These are phyloP conservation scores for Fraxinus velutina DNA, from an alignment of 305 asterid genomes.

Conservation along the genomic window DNA sequence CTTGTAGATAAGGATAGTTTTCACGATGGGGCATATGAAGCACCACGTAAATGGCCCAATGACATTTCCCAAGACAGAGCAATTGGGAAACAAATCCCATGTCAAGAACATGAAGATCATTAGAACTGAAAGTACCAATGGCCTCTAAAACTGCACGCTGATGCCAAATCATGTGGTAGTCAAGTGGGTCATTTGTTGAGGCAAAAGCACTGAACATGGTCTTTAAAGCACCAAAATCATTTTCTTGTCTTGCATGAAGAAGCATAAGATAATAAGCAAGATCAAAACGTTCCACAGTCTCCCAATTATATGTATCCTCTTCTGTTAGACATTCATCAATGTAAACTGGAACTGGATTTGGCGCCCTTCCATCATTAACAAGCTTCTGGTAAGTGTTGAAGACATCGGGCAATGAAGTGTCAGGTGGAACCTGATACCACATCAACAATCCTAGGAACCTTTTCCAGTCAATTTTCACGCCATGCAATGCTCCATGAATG, in stretches of 20 bases:
- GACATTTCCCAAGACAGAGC: conserved; percentile 80
- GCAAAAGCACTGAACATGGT: conserved; percentile 94
- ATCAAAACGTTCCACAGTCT: conserved; percentile 58
- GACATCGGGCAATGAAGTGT: conserved; percentile 61
- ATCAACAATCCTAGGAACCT: conserved; percentile 84
- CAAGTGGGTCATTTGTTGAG: conserved; percentile 89
- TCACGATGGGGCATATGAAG: conserved; percentile 89
- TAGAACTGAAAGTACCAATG: conserved; percentile 73
- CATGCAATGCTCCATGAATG: conserved; percentile 62
- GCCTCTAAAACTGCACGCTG: conserved; percentile 93
- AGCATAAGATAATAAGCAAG: conserved; percentile 90
- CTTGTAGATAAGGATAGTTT: conserved; percentile 78
- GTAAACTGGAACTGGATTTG: conserved; percentile 86
- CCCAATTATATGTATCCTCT: conserved; percentile 39
- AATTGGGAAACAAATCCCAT: conserved; percentile 88
- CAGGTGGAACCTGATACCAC: conserved; percentile 94
- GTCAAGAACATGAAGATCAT: conserved; percentile 90
- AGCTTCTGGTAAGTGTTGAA: conserved; percentile 80
- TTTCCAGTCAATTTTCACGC: conserved; percentile 85
- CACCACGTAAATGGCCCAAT: conserved; percentile 94
- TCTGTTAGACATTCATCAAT: conserved; percentile 79
- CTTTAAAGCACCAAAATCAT: conserved; percentile 64
- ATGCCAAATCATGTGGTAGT: conserved; percentile 99
- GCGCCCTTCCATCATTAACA: conserved; percentile 78
- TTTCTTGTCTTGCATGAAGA: conserved; percentile 80